Percentiles rank a stretch among this genome's conserved stretches.
Conservation (phyloP, 2,329 filamentous ascomycete genomes). For the Penicillium concentricum region DNA sequence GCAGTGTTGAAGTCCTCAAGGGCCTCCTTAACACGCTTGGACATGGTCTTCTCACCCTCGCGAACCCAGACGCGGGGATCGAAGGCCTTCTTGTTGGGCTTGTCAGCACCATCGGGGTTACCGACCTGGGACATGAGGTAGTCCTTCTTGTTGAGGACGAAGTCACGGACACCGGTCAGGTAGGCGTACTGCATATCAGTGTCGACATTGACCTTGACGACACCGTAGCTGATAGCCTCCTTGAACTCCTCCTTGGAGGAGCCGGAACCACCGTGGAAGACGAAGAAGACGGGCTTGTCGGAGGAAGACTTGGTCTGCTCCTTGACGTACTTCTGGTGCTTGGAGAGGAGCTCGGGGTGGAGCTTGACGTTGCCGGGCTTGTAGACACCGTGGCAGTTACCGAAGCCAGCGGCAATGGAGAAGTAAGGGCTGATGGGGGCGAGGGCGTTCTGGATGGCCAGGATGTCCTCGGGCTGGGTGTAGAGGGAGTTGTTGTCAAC, state of each 20-base stretch:
- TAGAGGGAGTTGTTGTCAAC: conserved; percentile 97
- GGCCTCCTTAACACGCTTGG: conserved; percentile 71
- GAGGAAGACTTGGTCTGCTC: conserved; percentile 70
- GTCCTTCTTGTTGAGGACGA: conserved; percentile 90
- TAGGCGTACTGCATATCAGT: conserved; percentile 98
- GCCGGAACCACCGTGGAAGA: conserved; percentile 98
- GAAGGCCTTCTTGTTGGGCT: conserved; percentile 98
- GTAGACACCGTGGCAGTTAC: conserved; percentile 99
- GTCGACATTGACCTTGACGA: conserved; percentile 99
- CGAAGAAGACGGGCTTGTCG: conserved; percentile 95
- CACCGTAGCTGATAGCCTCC: conserved; percentile 85
- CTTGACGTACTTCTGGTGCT: conserved; percentile 92
- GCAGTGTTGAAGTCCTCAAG: conserved; percentile 90
- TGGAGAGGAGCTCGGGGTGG: conserved; percentile 89
- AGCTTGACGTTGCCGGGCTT: conserved; percentile 97
- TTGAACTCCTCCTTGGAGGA: conserved; percentile 87
- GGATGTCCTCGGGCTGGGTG: conserved; percentile 96
- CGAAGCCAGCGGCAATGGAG: conserved; percentile 96
- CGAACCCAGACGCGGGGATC: conserved; percentile 93
- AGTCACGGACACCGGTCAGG: conserved; percentile 88
- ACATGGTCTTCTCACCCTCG: conserved; percentile 94
- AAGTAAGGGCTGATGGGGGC: conserved; percentile 89
- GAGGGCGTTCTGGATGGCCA: conserved; percentile 84
- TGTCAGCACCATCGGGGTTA: conserved; percentile 92
- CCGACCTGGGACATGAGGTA: conserved; percentile 85